Percentiles rank a stretch among this genome's conserved stretches.
Evolutionary conservation across 345 rosid species (phyloP).

Genomic region (Brassica incana): DNA sequence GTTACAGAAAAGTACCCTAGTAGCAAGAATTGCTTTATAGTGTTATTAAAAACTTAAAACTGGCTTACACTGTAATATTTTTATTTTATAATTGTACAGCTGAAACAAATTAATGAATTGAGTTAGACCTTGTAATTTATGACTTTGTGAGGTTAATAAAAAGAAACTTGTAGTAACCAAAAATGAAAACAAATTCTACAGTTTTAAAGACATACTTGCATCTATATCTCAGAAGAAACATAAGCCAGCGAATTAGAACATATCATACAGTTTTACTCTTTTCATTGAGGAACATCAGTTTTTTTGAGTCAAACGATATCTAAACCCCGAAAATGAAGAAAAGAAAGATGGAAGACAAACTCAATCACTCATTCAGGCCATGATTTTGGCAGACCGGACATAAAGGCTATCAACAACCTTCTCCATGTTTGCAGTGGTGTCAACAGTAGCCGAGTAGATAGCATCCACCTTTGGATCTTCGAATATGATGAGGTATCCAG

Average conservation of each 20-base stretch:
- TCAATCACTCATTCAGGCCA: conserved; percentile 45
- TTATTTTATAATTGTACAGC: conserved; percentile 4
- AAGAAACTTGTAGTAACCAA: conserved; percentile 12
- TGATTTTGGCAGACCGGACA: conserved; percentile 90
- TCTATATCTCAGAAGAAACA: conserved; percentile 21
- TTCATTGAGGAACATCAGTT: background rate
- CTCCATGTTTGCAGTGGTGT: conserved; percentile 84
- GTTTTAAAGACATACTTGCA: background rate
- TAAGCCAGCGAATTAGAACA: conserved; percentile 16
- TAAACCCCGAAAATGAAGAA: background rate
- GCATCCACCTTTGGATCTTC: conserved; percentile 88
- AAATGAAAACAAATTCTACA: conserved; percentile 10
- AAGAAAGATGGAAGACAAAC: conserved; percentile 13
- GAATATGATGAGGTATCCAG: conserved; percentile 89
- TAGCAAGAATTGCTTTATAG: too few species aligned
- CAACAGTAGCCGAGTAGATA: conserved; percentile 79
- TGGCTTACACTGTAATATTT: too few species aligned
- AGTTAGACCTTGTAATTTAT: conserved; percentile 15
- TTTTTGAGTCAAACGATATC: conserved; percentile 15
- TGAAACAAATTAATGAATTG: background rate
- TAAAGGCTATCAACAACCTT: conserved; percentile 96
- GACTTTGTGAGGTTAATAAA: conserved; percentile 1
- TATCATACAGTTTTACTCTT: conserved; percentile 3
- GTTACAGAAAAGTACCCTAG: too few species aligned
- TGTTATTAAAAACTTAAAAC: too few species aligned